phyloP scores from a whole-genome alignment of 1,284 basidiomycete species.

The Porphyrellus sp. region DNA sequence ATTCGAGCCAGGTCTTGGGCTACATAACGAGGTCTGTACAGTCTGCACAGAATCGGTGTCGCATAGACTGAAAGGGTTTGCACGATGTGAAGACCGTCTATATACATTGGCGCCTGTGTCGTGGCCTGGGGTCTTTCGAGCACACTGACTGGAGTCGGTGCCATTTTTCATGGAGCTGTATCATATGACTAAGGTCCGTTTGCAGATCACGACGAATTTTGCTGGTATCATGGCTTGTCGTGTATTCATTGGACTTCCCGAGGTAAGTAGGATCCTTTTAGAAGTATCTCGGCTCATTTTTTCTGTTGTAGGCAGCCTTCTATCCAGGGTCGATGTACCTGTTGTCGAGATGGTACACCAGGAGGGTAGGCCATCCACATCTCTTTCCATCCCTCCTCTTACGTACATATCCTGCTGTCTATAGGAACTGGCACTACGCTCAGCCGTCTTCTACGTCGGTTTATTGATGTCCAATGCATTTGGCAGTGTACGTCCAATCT shows the following conservation, averaged over 20 bases:
- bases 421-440: constrained; percentile 66
- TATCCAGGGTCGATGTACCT: constrained; percentile 63
- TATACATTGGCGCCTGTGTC: constrained; percentile 59
- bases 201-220: constrained; percentile 52
- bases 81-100: constrained; percentile 46
- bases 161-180: background rate
- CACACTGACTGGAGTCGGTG: constrained; percentile 54
- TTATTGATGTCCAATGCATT: constrained; percentile 75
- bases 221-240: constrained; percentile 56
- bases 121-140: constrained; percentile 64
- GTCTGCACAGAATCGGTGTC: background rate
- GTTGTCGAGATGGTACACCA: constrained; percentile 65
- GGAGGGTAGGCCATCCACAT: constrained; percentile 39
- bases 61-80: background rate
- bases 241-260: constrained; percentile 62
- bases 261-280: constrained; percentile 33
- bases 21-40: constrained; percentile 44
- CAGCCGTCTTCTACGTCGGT: constrained; percentile 67
- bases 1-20: constrained; percentile 46
- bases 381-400: background rate
- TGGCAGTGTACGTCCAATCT: constrained; percentile 50
- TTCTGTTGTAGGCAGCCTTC: constrained; percentile 47
- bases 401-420: background rate
- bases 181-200: background rate
- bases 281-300: background rate